Evolutionary conservation across 2,329 filamentous ascomycete genomes (phyloP).

Genomic region (Ramularia endophylla): DNA sequence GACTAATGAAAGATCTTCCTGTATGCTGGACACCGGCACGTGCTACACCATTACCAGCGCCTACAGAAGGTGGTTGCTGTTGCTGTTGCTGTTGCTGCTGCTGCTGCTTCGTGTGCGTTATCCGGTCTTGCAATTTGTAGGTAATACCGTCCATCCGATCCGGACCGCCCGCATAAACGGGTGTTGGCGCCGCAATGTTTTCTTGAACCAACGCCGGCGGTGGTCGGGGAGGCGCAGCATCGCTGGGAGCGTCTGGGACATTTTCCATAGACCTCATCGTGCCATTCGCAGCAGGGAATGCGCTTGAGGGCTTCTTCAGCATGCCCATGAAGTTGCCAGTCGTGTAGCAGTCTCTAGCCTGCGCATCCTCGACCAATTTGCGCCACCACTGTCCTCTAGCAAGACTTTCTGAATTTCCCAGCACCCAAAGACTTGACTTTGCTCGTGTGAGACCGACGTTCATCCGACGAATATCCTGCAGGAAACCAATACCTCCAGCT

Average conservation of each 20-base stretch:
- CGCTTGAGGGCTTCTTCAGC: conserved; percentile 48
- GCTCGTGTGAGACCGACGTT: conserved; percentile 97
- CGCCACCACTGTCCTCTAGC: conserved; percentile 87
- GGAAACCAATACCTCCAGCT: conserved; percentile 95
- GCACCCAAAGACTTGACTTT: conserved; percentile 92
- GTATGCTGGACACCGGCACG: conserved; percentile 5
- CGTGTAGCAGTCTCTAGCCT: conserved; percentile 68
- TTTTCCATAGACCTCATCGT: conserved; percentile 23
- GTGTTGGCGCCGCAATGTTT: background rate
- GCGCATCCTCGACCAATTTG: conserved; percentile 76
- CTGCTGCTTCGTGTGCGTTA: conserved; percentile 19
- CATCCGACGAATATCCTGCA: conserved; percentile 98
- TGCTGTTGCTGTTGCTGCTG: too few relatives aligned
- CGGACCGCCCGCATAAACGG: conserved; percentile 26
- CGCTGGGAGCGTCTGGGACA: conserved; percentile 4
- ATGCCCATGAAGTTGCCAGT: conserved; percentile 55
- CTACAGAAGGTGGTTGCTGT: background rate
- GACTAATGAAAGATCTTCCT: background rate
- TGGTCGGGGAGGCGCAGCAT: background rate
- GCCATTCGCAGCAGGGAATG: conserved; percentile 27
- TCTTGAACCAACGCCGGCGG: background rate
- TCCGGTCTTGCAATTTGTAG: conserved; percentile 27
- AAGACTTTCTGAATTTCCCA: conserved; percentile 84
- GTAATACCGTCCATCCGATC: conserved; percentile 35
- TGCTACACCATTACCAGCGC: too few relatives aligned